Evolutionary conservation across 495 filamentous ascomycete species (phyloP), one percentile per base, ranked within the genome.

Genomic region (Aspergillus wentii): DNA sequence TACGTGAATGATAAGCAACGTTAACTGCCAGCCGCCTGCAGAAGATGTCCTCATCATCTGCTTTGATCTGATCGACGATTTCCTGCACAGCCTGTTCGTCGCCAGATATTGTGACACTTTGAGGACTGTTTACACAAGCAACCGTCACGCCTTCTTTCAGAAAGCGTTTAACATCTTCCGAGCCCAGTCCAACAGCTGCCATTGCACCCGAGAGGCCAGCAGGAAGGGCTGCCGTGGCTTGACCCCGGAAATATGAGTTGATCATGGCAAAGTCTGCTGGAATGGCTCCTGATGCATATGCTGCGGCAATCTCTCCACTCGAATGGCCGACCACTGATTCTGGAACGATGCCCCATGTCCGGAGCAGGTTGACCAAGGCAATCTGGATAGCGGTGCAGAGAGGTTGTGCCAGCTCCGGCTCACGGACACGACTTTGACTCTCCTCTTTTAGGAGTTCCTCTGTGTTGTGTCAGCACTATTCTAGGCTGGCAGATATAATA

Each of bases 1-100:
- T n/a, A n/a, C n/a, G 52, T 4, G 68, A 73, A 41, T 73, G 69
- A 33, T 69, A 74, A 8, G 68, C 67, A 23, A 46, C 51, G 16
- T 61, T 54, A 4, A 72, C 63, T 6, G 49, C 49, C 2, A 75
- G 39, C 8, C 44, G 15, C 45, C 47, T 3, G 55, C 60, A 11
- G 42, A 54, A 38, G 13, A 23, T 18, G 19, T 43, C 20, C 4
- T 53, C 40, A 1, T 31, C 28, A 16, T 47, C 26, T 5, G 61
- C 29, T 5, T 34, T 35, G 2, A 79, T 40, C 4, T 58, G 26
- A 28, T 40, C 44, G 37, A 61, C 48, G 5, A 69, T 25, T 7
- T 52, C 46, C 9, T 58, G 44, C 6, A 74, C 51, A 11, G 63
- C 70, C 4, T 56, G 55, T 38, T 15, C n/a, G 11, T 55, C 48